Evolutionary conservation across 352 stramenopile species (phyloP).

Genomic region (Phytophthora pini): DNA sequence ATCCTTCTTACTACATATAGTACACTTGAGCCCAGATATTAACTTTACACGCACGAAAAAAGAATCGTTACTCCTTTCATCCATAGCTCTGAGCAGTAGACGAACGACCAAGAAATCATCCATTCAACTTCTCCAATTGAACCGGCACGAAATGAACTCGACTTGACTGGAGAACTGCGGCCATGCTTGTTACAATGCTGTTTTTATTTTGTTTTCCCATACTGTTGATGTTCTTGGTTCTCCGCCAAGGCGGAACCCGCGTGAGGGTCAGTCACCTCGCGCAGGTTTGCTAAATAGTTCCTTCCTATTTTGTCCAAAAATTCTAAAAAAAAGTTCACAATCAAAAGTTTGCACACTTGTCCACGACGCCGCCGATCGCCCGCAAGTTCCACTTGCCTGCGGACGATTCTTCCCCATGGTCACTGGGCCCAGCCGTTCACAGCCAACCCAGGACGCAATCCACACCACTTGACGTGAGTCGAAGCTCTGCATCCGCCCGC

Average conservation of each 20-base stretch:
- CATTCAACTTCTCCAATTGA: neutral
- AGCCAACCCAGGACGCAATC: constrained; percentile 16
- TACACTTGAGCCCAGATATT: neutral
- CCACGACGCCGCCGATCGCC: constrained; percentile 36
- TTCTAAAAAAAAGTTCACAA: constrained; percentile 51
- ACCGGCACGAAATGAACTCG: neutral
- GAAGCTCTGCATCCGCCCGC: constrained; percentile 30
- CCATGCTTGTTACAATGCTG: constrained; percentile 34
- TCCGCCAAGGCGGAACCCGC: constrained; percentile 27
- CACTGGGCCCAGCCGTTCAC: neutral
- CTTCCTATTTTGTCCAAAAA: constrained; percentile 58
- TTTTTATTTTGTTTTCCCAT: constrained; percentile 43
- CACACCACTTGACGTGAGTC: constrained; percentile 31
- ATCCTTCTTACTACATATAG: too few relatives aligned
- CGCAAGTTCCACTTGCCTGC: constrained; percentile 58
- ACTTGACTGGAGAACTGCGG: constrained; percentile 16
- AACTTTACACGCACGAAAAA: too few relatives aligned
- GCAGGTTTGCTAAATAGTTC: constrained; percentile 50
- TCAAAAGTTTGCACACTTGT: constrained; percentile 48
- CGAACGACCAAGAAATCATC: neutral
- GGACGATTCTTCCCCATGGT: constrained; percentile 31
- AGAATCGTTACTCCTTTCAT: neutral
- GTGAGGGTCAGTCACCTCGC: constrained; percentile 13
- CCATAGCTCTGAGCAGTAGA: constrained; percentile 3
- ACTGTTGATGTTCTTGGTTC: constrained; percentile 30